Conservation (phyloP, 2,329 filamentous ascomycete species). For the Mollisiaceae sp. region DNA sequence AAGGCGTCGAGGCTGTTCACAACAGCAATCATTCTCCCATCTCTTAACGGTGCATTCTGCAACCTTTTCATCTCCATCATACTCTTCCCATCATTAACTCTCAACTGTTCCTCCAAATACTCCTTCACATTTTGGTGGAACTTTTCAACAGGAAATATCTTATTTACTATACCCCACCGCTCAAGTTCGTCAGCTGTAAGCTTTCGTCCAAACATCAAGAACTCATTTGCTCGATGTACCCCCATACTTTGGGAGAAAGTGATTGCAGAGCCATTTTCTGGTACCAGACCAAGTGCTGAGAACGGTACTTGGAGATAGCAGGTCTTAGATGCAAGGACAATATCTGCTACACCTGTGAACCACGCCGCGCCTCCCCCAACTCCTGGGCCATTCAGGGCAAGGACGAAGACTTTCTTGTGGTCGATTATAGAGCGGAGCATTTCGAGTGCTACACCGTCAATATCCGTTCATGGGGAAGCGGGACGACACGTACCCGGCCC, state of each 20-base stretch:
- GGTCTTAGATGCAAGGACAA: slow-evolving; percentile 50
- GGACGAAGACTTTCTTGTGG: slow-evolving; percentile 55
- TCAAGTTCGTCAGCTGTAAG: slow-evolving; percentile 49
- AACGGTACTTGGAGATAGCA: slow-evolving; percentile 56
- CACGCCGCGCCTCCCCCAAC: slow-evolving; percentile 57
- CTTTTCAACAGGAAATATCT: slow-evolving; percentile 47
- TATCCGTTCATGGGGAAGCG: too few relatives aligned
- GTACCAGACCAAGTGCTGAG: slow-evolving; percentile 52
- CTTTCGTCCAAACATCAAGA: slow-evolving; percentile 57
- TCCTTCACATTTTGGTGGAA: slow-evolving; percentile 49
- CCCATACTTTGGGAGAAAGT: slow-evolving; percentile 54
- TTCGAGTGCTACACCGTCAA: slow-evolving; percentile 36
- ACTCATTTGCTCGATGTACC: slow-evolving; percentile 56
- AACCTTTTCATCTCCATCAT: slow-evolving; percentile 58
- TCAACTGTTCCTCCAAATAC: slow-evolving; percentile 51
- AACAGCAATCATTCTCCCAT: slow-evolving; percentile 51
- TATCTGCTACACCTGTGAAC: slow-evolving; percentile 55
- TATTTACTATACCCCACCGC: slow-evolving; percentile 52
- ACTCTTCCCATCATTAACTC: slow-evolving; percentile 54
- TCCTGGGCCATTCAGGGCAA: slow-evolving; percentile 55
- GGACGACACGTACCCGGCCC: slow-evolving; percentile 22
- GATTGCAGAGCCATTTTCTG: slow-evolving; percentile 53
- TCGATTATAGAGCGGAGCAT: slow-evolving; percentile 53
- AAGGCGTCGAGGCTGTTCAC: slow-evolving; percentile 54
- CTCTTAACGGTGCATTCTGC: slow-evolving; percentile 52